Percentiles rank a stretch among this genome's conserved stretches.
Evolutionary conservation across 345 rosid genomes (phyloP).

Genomic region (Sapria himalayana): DNA sequence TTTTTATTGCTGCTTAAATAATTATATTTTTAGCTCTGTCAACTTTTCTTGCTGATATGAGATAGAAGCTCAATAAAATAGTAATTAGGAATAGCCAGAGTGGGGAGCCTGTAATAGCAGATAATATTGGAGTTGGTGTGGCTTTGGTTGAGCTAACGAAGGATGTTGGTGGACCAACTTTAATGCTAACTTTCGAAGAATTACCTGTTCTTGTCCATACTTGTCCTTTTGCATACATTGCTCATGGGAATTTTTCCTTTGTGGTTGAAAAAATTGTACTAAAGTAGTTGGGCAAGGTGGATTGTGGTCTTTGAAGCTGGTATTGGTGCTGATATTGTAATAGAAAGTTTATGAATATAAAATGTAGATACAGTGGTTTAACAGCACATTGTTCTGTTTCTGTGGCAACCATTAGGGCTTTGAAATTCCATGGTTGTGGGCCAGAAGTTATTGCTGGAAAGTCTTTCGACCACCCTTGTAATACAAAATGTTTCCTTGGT

Average conservation of each 20-base stretch:
- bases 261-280: constrained; percentile 96
- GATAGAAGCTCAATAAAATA: constrained; percentile 94
- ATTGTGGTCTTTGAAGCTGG: constrained; percentile 98
- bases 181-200: constrained; percentile 98
- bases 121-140: constrained; percentile 96
- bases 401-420: constrained; percentile 91
- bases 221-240: constrained; percentile 96
- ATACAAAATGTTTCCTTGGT: constrained; percentile 74
- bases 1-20: constrained; percentile 94
- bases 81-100: constrained; percentile 85
- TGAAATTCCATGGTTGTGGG: constrained; percentile 99
- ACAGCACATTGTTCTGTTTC: constrained; percentile 85
- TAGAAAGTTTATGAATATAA: constrained; percentile 97
- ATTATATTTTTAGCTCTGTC: constrained; percentile 98
- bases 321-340: constrained; percentile 89
- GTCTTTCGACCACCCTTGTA: constrained; percentile 78
- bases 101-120: constrained; percentile 87
- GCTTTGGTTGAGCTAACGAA: constrained; percentile 93
- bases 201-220: constrained; percentile 97
- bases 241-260: constrained; percentile 93
- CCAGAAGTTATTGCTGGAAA: constrained; percentile 93
- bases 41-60: constrained; percentile 83
- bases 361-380: constrained; percentile 75
- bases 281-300: constrained; percentile 86
- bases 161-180: constrained; percentile 83